phyloP scores from a whole-genome alignment of 768 basidiomycete genomes.

The Chalciporus piperatus region DNA sequence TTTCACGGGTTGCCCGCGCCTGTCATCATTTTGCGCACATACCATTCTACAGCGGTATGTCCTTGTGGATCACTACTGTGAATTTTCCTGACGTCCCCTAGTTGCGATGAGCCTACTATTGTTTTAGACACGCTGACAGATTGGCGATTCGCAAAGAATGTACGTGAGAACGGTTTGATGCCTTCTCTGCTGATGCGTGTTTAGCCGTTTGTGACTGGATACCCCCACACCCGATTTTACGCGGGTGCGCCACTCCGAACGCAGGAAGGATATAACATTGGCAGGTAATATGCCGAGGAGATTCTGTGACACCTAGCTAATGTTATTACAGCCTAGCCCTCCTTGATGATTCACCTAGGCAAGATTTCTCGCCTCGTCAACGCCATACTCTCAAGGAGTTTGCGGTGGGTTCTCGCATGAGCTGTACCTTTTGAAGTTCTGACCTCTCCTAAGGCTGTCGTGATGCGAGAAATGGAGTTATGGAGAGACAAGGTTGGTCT shows the following conservation, averaged over 20 bases:
- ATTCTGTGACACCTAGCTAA: conserved; percentile 2
- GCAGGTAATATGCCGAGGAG: conserved; percentile 50
- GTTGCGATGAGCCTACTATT: conserved; percentile 85
- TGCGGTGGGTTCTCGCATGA: conserved; percentile 46
- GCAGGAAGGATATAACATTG: conserved; percentile 87
- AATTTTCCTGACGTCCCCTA: conserved; percentile 25
- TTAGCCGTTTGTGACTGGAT: conserved; percentile 68
- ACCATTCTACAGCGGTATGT: conserved; percentile 71
- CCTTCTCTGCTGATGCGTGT: not conserved
- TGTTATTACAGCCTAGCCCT: conserved; percentile 60
- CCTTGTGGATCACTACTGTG: not conserved
- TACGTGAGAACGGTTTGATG: conserved; percentile 33
- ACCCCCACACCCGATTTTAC: conserved; percentile 79
- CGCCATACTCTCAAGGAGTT: conserved; percentile 94
- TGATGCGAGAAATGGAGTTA: conserved; percentile 93
- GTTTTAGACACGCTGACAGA: conserved; percentile 75
- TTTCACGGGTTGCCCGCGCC: conserved; percentile 45
- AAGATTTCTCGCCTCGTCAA: conserved; percentile 85
- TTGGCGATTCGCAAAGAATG: conserved; percentile 88
- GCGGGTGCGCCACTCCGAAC: conserved; percentile 90
- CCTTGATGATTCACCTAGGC: conserved; percentile 77
- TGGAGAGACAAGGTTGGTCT: conserved; percentile 82
- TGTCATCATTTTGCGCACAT: conserved; percentile 80
- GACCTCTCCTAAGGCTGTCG: conserved; percentile 53
- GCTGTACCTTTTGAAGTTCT: not conserved